Conservation (phyloP, 78 protist genomes). For the Isochrysis galbana region DNA sequence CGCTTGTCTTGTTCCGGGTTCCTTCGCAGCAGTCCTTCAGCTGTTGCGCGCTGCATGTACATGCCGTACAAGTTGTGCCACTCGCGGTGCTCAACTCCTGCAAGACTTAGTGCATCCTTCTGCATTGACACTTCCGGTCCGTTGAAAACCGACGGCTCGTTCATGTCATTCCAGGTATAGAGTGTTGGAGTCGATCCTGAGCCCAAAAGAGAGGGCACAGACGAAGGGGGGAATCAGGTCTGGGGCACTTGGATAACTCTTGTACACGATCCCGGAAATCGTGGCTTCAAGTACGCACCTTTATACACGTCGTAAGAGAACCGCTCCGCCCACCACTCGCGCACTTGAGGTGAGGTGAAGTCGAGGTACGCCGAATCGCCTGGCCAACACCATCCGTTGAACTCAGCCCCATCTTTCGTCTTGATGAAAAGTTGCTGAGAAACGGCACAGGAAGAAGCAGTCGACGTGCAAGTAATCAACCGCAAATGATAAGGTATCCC, state of each 20-base stretch:
- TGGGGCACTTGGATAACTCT: not conserved
- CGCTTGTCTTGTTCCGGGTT: conserved; percentile 10
- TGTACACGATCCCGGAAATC: too few relatives aligned
- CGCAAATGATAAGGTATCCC: too few relatives aligned
- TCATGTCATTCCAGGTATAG: conserved; percentile 99
- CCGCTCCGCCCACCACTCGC: conserved; percentile 90
- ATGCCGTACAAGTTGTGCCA: conserved; percentile 96
- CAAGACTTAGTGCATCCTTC: conserved; percentile 82
- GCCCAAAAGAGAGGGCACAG: conserved; percentile 45
- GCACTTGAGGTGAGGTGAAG: conserved; percentile 74
- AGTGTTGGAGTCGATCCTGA: conserved; percentile 80
- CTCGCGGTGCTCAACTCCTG: conserved; percentile 85
- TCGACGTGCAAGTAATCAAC: too few relatives aligned
- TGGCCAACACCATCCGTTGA: conserved; percentile 99
- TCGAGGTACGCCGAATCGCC: conserved; percentile 88
- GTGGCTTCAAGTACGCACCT: too few relatives aligned
- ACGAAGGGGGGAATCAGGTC: not conserved
- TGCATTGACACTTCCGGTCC: conserved; percentile 97
- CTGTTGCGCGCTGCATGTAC: conserved; percentile 66
- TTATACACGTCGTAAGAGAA: conserved; percentile 31
- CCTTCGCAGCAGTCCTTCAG: conserved; percentile 15
- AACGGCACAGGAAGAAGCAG: too few relatives aligned
- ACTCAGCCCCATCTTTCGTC: conserved; percentile 68
- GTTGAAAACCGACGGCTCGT: conserved; percentile 97
- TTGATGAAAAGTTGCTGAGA: conserved; percentile 80